Evolutionary conservation across 2,329 filamentous ascomycete genomes (phyloP).

Genomic region (Cercospora brassicicola): DNA sequence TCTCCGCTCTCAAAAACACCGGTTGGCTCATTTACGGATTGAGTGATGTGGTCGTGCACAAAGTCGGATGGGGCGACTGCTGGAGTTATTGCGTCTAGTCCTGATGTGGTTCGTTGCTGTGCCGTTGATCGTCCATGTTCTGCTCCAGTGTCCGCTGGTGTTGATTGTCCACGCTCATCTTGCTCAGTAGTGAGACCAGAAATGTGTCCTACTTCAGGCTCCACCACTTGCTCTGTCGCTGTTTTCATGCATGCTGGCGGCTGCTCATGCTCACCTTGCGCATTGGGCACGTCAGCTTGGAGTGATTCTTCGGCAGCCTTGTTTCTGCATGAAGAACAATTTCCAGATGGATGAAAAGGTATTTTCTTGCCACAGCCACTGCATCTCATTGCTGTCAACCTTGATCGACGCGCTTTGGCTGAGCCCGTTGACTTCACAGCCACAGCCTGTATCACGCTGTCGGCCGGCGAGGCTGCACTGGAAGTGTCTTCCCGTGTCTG

Average conservation of each 20-base stretch:
- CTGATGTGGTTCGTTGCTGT: not conserved
- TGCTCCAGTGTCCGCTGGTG: not conserved
- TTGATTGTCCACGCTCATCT: not conserved
- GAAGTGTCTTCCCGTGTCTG: not conserved
- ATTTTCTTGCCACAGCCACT: slow-evolving; percentile 9
- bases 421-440: not conserved
- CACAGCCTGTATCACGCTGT: slow-evolving; percentile 14
- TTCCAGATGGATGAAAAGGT: slow-evolving; percentile 14
- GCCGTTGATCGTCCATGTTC: not conserved
- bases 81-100: not conserved
- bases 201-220: not conserved
- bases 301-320: not conserved
- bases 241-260: not conserved
- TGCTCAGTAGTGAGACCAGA: not conserved
- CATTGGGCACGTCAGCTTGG: not conserved
- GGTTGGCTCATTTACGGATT: not conserved
- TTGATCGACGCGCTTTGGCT: slow-evolving; percentile 4
- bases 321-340: slow-evolving; percentile 12
- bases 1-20: not conserved
- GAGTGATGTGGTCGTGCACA: not conserved
- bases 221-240: not conserved
- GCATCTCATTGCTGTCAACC: not conserved
- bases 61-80: not conserved
- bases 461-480: slow-evolving; percentile 11
- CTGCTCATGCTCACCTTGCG: not conserved